phyloP scores from a whole-genome alignment of 345 rosid genomes.

The Triadica sebifera region DNA sequence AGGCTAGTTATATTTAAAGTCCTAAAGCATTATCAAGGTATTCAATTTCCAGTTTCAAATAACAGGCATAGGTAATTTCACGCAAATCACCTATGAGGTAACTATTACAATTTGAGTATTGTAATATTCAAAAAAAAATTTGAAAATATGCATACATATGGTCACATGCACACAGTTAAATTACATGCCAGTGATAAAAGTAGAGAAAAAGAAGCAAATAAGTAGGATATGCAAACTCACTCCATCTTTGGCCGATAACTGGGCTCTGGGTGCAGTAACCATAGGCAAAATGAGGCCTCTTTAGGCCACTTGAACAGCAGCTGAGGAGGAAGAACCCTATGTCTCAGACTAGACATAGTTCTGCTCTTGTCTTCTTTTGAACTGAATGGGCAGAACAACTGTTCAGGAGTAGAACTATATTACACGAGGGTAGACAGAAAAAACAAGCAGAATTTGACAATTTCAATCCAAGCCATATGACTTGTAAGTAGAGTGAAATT shows the following conservation, averaged over 20 bases:
- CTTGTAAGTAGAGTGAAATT: slow-evolving; percentile 3
- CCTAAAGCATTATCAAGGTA: neutral
- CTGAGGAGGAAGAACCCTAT: slow-evolving; percentile 95
- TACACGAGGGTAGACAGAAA: slow-evolving; percentile 28
- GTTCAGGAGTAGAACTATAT: slow-evolving; percentile 29
- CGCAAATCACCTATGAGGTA: neutral
- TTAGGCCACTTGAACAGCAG: slow-evolving; percentile 80
- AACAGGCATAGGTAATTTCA: neutral
- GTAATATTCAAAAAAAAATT: neutral
- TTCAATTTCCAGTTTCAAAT: neutral
- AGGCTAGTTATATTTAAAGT: neutral
- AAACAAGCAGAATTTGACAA: slow-evolving; percentile 15
- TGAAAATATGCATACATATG: neutral
- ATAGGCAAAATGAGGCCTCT: slow-evolving; percentile 93
- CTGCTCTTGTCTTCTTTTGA: slow-evolving; percentile 70
- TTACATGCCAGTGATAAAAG: neutral
- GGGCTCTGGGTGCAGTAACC: slow-evolving; percentile 92
- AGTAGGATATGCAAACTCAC: slow-evolving; percentile 29
- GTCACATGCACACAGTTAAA: neutral
- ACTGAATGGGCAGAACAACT: slow-evolving; percentile 67
- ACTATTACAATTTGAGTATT: neutral
- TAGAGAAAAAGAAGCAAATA: neutral
- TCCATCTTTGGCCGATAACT: slow-evolving; percentile 72
- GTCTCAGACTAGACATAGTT: slow-evolving; percentile 91
- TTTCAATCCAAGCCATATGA: slow-evolving; percentile 1